Base-by-base conservation (phyloP, 176 grass and related monocot genomes). In the Oryza nivara region DNA sequence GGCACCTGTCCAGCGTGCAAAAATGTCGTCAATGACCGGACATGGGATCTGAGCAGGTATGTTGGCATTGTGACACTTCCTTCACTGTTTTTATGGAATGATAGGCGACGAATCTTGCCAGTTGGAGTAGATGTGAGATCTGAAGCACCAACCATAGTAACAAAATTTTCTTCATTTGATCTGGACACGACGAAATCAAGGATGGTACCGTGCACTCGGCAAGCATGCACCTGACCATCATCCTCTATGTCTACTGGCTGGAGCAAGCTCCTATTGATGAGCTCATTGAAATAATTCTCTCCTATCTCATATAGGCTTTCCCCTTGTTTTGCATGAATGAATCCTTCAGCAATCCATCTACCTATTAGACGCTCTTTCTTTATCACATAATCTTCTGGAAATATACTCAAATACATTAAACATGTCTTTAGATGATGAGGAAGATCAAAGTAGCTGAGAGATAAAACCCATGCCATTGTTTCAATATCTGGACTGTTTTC, bases 81-180 rank as follows among this genome's bases (percentile, higher is more conserved):
- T 68, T 69, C 32, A 38, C 16, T 38, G n/a, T 19, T 38, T 15
- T 11, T 38, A 15, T 69, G 15, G 67, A 69, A 36, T 38, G 67
- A 69, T 17, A 69, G 32, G 1, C 66, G 67, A 69, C 67, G 67
- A 20, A 69, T 38, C 67, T 69, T 69, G 34, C 67, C 5, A 20
- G 3, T 7, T 56, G 16, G 16, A 56, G 14, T 56, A 56, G 15
- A 56, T 38, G 15, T 38, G 67, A 69, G 1, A 34, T 13, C 40
- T 69, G 67, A 36, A 38, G 34, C 34, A 40, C 16, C 67, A 17
- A 40, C 6, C 0, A 9, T 6, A 28, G 32, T 19, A 69, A 69
- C 34, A 69, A 69, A 69, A 69, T 69, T 69, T 6, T 69, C 32
- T 69, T 69, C 67, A 20, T 17, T 69, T 38, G 67, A 69, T 69